phyloP scores from a whole-genome alignment of 768 basidiomycete species.

The Russula emetica region DNA sequence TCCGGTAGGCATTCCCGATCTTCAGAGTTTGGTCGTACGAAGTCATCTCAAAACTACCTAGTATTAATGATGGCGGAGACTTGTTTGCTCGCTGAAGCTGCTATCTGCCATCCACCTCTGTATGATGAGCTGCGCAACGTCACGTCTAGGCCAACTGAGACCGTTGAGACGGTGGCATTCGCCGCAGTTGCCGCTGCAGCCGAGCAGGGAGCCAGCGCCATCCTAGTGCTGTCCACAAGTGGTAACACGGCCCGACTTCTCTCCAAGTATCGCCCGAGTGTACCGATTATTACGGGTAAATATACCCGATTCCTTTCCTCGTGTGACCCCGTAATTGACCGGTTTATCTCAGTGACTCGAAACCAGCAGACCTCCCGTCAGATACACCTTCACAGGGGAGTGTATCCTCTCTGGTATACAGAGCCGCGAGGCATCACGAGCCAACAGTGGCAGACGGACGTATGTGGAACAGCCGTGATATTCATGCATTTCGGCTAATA shows the following conservation, averaged over 20 bases:
- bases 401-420: conserved; percentile 95
- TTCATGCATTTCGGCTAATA: conserved; percentile 12
- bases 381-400: conserved; percentile 93
- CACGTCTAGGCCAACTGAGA: conserved; percentile 85
- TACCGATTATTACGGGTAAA: conserved; percentile 92
- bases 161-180: conserved; percentile 92
- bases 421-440: conserved; percentile 86
- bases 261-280: conserved; percentile 91
- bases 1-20: conserved; percentile 56
- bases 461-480: conserved; percentile 40
- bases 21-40: background rate
- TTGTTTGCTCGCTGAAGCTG: conserved; percentile 91
- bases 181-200: conserved; percentile 93
- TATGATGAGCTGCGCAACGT: conserved; percentile 82
- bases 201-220: conserved; percentile 93
- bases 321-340: conserved; percentile 6
- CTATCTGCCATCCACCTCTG: conserved; percentile 91
- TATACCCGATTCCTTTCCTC: conserved; percentile 11
- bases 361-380: conserved; percentile 95
- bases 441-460: conserved; percentile 97
- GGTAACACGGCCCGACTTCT: conserved; percentile 94
- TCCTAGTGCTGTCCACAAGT: conserved; percentile 93
- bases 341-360: conserved; percentile 67
- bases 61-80: conserved; percentile 99
- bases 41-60: conserved; percentile 31